These are phyloP conservation scores for Solanum habrochaites DNA, from an alignment of 257 asterid genomes.

Conservation along the genomic window DNA sequence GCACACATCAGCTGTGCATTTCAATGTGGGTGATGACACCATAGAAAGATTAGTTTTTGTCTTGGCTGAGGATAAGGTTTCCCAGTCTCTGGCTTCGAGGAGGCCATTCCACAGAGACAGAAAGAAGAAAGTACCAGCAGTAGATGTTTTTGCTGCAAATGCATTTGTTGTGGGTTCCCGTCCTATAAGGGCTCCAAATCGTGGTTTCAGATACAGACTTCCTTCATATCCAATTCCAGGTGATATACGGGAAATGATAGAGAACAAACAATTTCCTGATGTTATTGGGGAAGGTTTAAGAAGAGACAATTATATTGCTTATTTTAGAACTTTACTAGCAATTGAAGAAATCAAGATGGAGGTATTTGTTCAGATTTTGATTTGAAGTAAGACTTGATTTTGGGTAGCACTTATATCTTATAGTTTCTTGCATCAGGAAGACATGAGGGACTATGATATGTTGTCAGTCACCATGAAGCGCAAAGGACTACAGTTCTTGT, in stretches of 20 bases:
- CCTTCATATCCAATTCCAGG: conserved; percentile 44
- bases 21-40: conserved; percentile 58
- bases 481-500: conserved; percentile 29
- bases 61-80: conserved; percentile 77
- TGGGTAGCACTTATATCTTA: neutral
- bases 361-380: conserved; percentile 27
- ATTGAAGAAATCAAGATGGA: conserved; percentile 95
- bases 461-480: conserved; percentile 46
- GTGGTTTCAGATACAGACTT: conserved; percentile 18
- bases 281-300: conserved; percentile 42
- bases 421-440: conserved; percentile 41
- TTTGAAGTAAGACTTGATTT: neutral
- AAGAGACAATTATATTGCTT: conserved; percentile 27
- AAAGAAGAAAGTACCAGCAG: conserved; percentile 40
- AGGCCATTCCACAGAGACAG: conserved; percentile 50
- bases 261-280: conserved; percentile 44
- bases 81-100: conserved; percentile 48
- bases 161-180: conserved; percentile 48
- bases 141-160: conserved; percentile 22
- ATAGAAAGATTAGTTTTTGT: conserved; percentile 68
- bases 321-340: conserved; percentile 50
- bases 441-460: conserved; percentile 79
- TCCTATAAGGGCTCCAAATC: conserved; percentile 32
- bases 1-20: conserved; percentile 66
- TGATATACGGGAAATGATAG: conserved; percentile 39